These are phyloP conservation scores for Tylopilus felleus DNA, from an alignment of 768 basidiomycete genomes.

Conservation along the genomic window DNA sequence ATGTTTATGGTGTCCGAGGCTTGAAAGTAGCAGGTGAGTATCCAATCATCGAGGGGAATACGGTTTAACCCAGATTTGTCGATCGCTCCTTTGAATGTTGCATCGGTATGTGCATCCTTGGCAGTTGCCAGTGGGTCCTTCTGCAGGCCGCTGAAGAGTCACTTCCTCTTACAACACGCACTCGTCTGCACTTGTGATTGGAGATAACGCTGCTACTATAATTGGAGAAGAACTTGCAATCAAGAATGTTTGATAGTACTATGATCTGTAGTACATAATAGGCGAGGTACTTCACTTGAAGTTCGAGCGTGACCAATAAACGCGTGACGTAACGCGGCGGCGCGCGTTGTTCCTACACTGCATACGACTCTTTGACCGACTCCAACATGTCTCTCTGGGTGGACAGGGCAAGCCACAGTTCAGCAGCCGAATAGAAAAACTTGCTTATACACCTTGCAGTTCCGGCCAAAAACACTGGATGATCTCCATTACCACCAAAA, in stretches of 20 bases:
- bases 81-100: constrained; percentile 38
- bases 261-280: too few relatives aligned
- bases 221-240: constrained; percentile 24
- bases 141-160: not conserved
- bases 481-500: constrained; percentile 84
- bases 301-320: constrained; percentile 19
- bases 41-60: not conserved
- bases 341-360: not conserved
- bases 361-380: not conserved
- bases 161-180: constrained; percentile 18
- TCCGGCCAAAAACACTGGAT: constrained; percentile 80
- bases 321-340: constrained; percentile 33
- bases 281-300: too few relatives aligned
- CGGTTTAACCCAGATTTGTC: constrained; percentile 33
- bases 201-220: constrained; percentile 24
- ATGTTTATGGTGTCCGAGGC: constrained; percentile 56
- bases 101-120: constrained; percentile 21
- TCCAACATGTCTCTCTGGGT: constrained; percentile 65
- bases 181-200: constrained; percentile 24
- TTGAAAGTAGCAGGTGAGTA: constrained; percentile 56
- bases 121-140: not conserved
- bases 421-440: not conserved
- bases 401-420: constrained; percentile 37
- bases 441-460: constrained; percentile 42
- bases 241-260: constrained; percentile 5